phyloP scores from a whole-genome alignment of 768 basidiomycete species.

The Melanogaster broomeanus region DNA sequence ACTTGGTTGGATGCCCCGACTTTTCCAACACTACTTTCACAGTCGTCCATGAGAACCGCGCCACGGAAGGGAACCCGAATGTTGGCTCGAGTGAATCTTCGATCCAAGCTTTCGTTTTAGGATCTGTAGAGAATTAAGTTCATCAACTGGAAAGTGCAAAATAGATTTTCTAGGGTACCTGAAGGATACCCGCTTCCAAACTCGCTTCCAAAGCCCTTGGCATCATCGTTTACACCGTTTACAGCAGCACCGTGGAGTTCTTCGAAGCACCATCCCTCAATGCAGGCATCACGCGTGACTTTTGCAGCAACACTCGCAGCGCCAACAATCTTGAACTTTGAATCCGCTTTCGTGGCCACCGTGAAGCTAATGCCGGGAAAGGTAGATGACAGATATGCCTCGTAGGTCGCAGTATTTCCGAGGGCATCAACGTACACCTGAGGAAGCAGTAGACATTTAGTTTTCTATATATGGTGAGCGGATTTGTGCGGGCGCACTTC shows the following conservation, averaged over 20 bases:
- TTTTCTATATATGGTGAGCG: not conserved
- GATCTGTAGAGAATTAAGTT: slow-evolving; percentile 53
- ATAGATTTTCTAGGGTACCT: slow-evolving; percentile 44
- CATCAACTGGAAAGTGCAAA: not conserved
- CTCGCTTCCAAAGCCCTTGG: slow-evolving; percentile 32
- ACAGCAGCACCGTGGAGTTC: slow-evolving; percentile 42
- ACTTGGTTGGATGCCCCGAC: slow-evolving; percentile 74
- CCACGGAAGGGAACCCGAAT: slow-evolving; percentile 90
- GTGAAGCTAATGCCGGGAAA: slow-evolving; percentile 89
- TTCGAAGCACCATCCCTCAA: slow-evolving; percentile 84
- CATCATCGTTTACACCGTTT: slow-evolving; percentile 1
- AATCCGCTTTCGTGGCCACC: slow-evolving; percentile 91
- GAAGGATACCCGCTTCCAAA: slow-evolving; percentile 92
- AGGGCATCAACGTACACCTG: slow-evolving; percentile 96
- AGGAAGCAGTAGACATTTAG: not conserved
- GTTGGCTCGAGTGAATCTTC: slow-evolving; percentile 74
- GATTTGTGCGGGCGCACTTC: slow-evolving; percentile 59
- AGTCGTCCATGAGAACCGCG: slow-evolving; percentile 95
- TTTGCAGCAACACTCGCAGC: slow-evolving; percentile 99
- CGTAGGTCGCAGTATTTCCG: slow-evolving; percentile 83
- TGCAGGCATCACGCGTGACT: slow-evolving; percentile 89
- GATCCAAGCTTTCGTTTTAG: slow-evolving; percentile 90
- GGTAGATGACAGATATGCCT: slow-evolving; percentile 73
- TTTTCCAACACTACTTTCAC: slow-evolving; percentile 85
- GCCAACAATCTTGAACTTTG: slow-evolving; percentile 94